Evolutionary conservation across 2,329 filamentous ascomycete species (phyloP).

Genomic region (Aspergillus sp.): DNA sequence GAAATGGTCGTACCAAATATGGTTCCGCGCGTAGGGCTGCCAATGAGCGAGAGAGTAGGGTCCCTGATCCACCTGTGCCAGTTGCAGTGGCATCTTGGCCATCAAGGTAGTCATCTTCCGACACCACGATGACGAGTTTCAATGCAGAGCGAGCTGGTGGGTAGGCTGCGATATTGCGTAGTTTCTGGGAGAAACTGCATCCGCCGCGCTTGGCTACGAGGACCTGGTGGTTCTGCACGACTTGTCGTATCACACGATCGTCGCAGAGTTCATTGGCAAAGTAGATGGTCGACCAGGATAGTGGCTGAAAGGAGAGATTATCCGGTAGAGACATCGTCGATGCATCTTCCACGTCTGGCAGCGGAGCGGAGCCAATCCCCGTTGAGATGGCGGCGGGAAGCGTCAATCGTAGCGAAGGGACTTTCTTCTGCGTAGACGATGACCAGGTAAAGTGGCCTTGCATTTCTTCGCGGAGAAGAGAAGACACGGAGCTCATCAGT

Average conservation of each 20-base stretch:
- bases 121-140: conserved; percentile 75
- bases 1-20: conserved; percentile 56
- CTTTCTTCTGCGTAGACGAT: conserved; percentile 20
- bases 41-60: conserved; percentile 25
- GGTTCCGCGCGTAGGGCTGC: conserved; percentile 31
- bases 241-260: conserved; percentile 46
- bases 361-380: conserved; percentile 55
- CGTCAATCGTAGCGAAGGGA: conserved; percentile 30
- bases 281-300: conserved; percentile 66
- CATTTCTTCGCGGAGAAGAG: conserved; percentile 40
- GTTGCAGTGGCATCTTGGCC: conserved; percentile 14
- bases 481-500: conserved; percentile 46
- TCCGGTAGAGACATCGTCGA: conserved; percentile 23
- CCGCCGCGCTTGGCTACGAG: conserved; percentile 75
- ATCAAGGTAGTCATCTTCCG: conserved; percentile 47
- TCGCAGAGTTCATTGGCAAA: conserved; percentile 62
- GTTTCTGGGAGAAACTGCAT: conserved; percentile 77
- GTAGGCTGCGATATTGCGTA: conserved; percentile 76
- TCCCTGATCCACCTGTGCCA: conserved; percentile 14
- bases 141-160: conserved; percentile 55
- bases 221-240: conserved; percentile 59
- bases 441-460: conserved; percentile 14
- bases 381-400: conserved; percentile 46
- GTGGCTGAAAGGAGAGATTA: conserved; percentile 38
- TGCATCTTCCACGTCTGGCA: conserved; percentile 60